These are phyloP conservation scores for Calycina herbarum DNA, from an alignment of 2,329 filamentous ascomycete genomes.

Conservation along the genomic window DNA sequence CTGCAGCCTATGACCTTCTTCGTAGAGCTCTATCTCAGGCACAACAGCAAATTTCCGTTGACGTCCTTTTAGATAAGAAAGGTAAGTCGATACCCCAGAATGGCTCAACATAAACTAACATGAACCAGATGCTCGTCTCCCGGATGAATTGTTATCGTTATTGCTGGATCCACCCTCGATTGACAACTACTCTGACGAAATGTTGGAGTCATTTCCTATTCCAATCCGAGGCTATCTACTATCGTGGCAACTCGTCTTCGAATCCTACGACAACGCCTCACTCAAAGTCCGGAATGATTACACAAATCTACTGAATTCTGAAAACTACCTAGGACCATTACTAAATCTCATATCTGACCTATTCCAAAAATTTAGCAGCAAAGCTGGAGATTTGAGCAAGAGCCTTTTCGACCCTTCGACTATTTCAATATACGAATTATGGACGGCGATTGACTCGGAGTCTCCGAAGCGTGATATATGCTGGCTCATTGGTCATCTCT, in stretches of 20 bases:
- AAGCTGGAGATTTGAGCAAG: conserved; percentile 72
- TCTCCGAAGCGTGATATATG: conserved; percentile 72
- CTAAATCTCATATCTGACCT: conserved; percentile 82
- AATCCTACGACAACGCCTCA: conserved; percentile 76
- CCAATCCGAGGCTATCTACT: conserved; percentile 77
- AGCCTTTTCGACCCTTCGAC: conserved; percentile 59
- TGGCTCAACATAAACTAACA: neutral
- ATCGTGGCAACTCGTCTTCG: conserved; percentile 87
- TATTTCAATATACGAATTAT: conserved; percentile 55
- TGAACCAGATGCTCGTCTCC: conserved; percentile 61
- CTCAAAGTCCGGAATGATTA: conserved; percentile 84
- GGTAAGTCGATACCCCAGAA: conserved; percentile 38
- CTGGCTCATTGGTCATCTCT: conserved; percentile 82
- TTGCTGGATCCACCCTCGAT: conserved; percentile 76
- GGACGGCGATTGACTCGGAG: conserved; percentile 55
- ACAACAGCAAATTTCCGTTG: conserved; percentile 81
- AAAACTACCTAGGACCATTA: conserved; percentile 66
- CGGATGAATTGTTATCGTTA: conserved; percentile 81
- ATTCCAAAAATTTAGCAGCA: conserved; percentile 74
- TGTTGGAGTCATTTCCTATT: conserved; percentile 67
- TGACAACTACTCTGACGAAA: conserved; percentile 64
- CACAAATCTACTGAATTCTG: conserved; percentile 73
- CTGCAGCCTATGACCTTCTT: conserved; percentile 76
- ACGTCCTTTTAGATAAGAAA: conserved; percentile 70
- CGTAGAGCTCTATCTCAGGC: conserved; percentile 74